phyloP scores from a whole-genome alignment of 257 asterid genomes.

The Echites panduratus region DNA sequence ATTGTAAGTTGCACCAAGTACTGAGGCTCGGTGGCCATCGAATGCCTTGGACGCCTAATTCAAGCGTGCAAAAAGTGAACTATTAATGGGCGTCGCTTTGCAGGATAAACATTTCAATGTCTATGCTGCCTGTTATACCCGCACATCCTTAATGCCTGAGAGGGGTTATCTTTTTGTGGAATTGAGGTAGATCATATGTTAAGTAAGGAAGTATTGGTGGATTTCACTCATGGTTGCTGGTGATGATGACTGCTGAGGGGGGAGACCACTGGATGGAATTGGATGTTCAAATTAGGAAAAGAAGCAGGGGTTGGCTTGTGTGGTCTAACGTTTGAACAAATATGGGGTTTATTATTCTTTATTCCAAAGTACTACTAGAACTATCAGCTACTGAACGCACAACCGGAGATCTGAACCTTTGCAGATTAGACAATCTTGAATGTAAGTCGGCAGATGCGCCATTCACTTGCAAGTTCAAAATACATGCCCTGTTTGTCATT shows the following conservation, averaged over 20 bases:
- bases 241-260: background rate
- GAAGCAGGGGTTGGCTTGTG: background rate
- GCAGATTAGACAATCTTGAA: background rate
- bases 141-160: background rate
- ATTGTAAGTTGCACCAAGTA: conserved; percentile 1
- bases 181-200: background rate
- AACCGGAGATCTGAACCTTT: background rate
- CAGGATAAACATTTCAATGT: background rate
- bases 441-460: background rate
- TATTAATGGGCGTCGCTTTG: conserved; percentile 8
- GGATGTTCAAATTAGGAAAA: background rate
- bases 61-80: background rate
- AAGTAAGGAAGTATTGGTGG: background rate
- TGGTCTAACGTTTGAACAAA: background rate
- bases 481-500: no score
- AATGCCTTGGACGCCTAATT: conserved; percentile 8
- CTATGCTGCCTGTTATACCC: conserved; percentile 15
- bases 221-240: background rate
- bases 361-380: background rate
- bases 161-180: background rate
- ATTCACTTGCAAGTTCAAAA: background rate
- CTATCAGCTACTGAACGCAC: background rate
- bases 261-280: no score
- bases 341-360: background rate
- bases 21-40: background rate